A percentile compares a stretch with the other conserved stretches of the same genome.
Conservation (phyloP, 2,329 filamentous ascomycete genomes). For the Penicillium thymicola region DNA sequence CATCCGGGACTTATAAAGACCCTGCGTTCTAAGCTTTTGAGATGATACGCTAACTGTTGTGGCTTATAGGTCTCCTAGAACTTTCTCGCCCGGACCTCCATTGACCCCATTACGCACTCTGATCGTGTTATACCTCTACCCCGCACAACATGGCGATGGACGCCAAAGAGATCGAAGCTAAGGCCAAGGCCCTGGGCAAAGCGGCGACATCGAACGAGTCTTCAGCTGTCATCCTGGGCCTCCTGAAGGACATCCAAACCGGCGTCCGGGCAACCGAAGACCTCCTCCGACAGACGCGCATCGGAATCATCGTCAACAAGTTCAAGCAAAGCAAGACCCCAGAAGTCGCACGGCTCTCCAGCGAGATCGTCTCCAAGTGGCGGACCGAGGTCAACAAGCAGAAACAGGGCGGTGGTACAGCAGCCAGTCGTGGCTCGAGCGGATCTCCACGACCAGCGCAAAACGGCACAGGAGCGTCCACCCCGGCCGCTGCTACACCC, state of each 20-base stretch:
- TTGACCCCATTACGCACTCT: too few relatives aligned
- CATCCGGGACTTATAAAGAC: not conserved
- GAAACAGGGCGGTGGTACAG: slow-evolving; percentile 41
- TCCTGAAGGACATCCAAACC: slow-evolving; percentile 76
- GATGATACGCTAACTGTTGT: not conserved
- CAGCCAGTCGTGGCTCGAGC: slow-evolving; percentile 39
- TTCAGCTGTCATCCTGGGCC: slow-evolving; percentile 64
- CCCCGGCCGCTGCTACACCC: slow-evolving; percentile 48
- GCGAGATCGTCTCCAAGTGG: slow-evolving; percentile 75
- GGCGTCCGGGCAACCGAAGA: slow-evolving; percentile 84
- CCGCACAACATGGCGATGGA: slow-evolving; percentile 57
- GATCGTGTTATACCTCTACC: not conserved
- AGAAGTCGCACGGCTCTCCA: slow-evolving; percentile 68
- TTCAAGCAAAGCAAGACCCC: slow-evolving; percentile 75
- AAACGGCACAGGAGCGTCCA: slow-evolving; percentile 49
- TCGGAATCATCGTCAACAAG: slow-evolving; percentile 85
- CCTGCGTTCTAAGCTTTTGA: not conserved
- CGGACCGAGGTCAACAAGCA: slow-evolving; percentile 49
- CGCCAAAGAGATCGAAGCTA: slow-evolving; percentile 73
- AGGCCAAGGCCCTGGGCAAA: slow-evolving; percentile 76
- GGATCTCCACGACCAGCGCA: slow-evolving; percentile 45
- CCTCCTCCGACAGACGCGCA: slow-evolving; percentile 82
- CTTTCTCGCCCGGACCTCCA: not conserved
- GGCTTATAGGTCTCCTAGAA: not conserved
- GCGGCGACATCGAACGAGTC: slow-evolving; percentile 73